phyloP scores from a whole-genome alignment of 2,329 filamentous ascomycete genomes.

The Cladosporium colombiae region DNA sequence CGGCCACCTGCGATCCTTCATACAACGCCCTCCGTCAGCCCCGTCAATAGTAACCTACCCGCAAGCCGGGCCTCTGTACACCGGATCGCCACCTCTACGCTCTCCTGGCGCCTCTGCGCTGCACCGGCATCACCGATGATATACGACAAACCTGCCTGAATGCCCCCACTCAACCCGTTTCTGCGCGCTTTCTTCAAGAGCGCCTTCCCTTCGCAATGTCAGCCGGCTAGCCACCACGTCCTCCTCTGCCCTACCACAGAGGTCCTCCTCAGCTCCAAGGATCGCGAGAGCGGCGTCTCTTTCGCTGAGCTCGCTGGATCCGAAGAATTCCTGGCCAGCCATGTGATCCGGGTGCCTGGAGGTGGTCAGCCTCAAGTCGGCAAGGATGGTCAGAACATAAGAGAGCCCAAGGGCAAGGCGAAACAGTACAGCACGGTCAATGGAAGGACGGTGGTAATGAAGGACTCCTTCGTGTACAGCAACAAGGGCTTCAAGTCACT shows the following conservation, averaged over 20 bases:
- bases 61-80: background rate
- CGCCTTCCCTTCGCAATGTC: slow-evolving; percentile 86
- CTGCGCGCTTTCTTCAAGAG: slow-evolving; percentile 98
- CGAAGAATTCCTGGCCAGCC: slow-evolving; percentile 94
- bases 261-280: slow-evolving; percentile 81
- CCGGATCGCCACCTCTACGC: background rate
- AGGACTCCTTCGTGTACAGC: slow-evolving; percentile 88
- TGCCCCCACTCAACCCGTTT: slow-evolving; percentile 87
- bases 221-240: slow-evolving; percentile 86
- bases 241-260: slow-evolving; percentile 93
- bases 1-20: background rate
- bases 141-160: slow-evolving; percentile 22
- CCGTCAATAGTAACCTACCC: background rate
- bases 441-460: slow-evolving; percentile 88
- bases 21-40: background rate
- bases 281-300: slow-evolving; percentile 76
- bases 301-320: slow-evolving; percentile 80
- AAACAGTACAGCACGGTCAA: slow-evolving; percentile 94
- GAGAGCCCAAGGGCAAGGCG: slow-evolving; percentile 87
- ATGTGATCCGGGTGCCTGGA: slow-evolving; percentile 83
- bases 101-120: slow-evolving; percentile 8
- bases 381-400: slow-evolving; percentile 57
- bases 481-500: slow-evolving; percentile 98
- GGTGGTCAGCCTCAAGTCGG: slow-evolving; percentile 37
- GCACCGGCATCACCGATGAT: slow-evolving; percentile 23